Evolutionary conservation across 768 basidiomycete species (phyloP).

Genomic region (Boletus vermiculosoides): DNA sequence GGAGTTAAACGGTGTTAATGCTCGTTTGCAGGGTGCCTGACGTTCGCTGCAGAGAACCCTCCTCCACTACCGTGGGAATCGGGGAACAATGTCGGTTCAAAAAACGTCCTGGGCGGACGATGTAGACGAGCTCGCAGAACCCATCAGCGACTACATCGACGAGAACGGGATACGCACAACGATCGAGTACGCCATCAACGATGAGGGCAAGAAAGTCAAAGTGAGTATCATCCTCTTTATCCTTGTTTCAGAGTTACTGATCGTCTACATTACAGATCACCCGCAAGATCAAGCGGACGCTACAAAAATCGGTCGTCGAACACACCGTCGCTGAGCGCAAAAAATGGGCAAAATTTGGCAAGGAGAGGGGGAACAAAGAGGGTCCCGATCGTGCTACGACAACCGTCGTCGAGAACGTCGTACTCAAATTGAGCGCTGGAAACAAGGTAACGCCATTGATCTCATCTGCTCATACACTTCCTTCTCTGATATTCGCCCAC

Average conservation of each 20-base stretch:
- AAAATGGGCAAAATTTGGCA: conserved; percentile 91
- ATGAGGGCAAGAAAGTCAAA: conserved; percentile 95
- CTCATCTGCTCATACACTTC: neutral
- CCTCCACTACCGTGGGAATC: too few relatives aligned
- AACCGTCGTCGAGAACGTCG: conserved; percentile 78
- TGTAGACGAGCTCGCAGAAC: conserved; percentile 69
- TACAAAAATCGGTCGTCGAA: conserved; percentile 91
- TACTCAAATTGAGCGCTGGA: conserved; percentile 59
- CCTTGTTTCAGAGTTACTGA: neutral
- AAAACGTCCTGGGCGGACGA: conserved; percentile 91
- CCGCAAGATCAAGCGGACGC: conserved; percentile 77
- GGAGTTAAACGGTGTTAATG: too few relatives aligned
- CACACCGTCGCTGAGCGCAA: conserved; percentile 92
- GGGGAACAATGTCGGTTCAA: conserved; percentile 27
- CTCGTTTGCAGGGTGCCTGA: too few relatives aligned
- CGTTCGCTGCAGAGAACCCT: too few relatives aligned
- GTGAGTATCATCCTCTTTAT: conserved; percentile 36
- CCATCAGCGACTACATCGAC: conserved; percentile 66
- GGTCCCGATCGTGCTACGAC: conserved; percentile 94
- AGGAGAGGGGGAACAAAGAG: conserved; percentile 80
- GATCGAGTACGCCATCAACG: conserved; percentile 79
- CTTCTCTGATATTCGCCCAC: neutral
- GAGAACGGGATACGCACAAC: conserved; percentile 87
- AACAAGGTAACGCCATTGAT: conserved; percentile 51
- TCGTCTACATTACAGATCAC: conserved; percentile 59